phyloP scores from a whole-genome alignment of 257 asterid genomes.

The Nicotiana paniculata region DNA sequence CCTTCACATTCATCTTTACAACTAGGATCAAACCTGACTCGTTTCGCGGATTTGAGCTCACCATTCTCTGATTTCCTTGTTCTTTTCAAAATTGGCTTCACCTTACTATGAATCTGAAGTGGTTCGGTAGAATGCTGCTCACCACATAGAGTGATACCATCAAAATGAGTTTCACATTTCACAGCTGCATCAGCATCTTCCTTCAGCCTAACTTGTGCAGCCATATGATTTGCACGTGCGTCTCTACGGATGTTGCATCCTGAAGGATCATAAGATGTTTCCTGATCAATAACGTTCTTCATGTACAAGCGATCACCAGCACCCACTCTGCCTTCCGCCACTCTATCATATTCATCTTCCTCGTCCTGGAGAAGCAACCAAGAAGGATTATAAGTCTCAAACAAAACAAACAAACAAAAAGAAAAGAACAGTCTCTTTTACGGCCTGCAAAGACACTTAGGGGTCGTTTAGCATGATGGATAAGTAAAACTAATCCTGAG shows the following conservation, averaged over 20 bases:
- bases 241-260: slow-evolving; percentile 26
- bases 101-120: not conserved
- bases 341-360: slow-evolving; percentile 87
- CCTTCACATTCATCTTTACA: not conserved
- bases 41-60: slow-evolving; percentile 9
- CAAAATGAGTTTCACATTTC: slow-evolving; percentile 19
- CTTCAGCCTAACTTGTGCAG: slow-evolving; percentile 64
- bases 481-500: too few species aligned
- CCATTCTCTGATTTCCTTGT: not conserved
- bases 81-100: slow-evolving; percentile 6
- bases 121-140: not conserved
- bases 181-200: slow-evolving; percentile 83
- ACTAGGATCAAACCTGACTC: slow-evolving; percentile 11
- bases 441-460: too few species aligned
- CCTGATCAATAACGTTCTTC: slow-evolving; percentile 40
- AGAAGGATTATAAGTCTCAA: not conserved
- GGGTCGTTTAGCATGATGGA: too few species aligned
- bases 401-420: not conserved
- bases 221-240: slow-evolving; percentile 78
- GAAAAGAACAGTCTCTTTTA: too few species aligned
- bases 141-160: not conserved
- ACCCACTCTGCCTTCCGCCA: slow-evolving; percentile 54
- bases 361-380: slow-evolving; percentile 50
- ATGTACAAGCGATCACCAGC: slow-evolving; percentile 45
- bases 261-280: slow-evolving; percentile 40